Evolutionary conservation across 2,329 filamentous ascomycete genomes (phyloP).

Genomic region (Calonectria ilicicola): DNA sequence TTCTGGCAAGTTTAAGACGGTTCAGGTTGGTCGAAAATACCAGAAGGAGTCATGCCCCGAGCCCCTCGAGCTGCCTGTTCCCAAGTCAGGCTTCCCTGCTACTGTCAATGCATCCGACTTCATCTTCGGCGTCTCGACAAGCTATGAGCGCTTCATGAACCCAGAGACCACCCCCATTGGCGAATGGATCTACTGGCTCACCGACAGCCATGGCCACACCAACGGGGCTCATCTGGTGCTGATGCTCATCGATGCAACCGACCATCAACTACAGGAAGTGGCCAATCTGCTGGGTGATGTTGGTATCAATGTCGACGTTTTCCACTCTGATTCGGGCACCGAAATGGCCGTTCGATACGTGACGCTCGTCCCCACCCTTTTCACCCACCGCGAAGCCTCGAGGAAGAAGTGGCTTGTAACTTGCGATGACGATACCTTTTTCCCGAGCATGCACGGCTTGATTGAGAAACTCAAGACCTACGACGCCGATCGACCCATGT

Average conservation of each 20-base stretch:
- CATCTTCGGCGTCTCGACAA: conserved; percentile 71
- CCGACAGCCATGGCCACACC: conserved; percentile 65
- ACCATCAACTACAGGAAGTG: conserved; percentile 63
- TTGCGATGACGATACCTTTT: conserved; percentile 76
- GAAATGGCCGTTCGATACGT: conserved; percentile 71
- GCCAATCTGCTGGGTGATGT: conserved; percentile 58
- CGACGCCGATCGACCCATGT: conserved; percentile 65
- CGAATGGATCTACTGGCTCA: conserved; percentile 72
- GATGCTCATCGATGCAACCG: conserved; percentile 64
- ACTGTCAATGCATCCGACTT: conserved; percentile 67
- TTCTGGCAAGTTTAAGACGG: conserved; percentile 59
- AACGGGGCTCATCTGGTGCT: conserved; percentile 69
- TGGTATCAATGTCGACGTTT: conserved; percentile 70
- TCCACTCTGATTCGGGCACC: conserved; percentile 63
- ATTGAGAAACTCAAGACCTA: conserved; percentile 63
- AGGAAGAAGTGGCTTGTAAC: conserved; percentile 70
- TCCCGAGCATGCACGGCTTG: conserved; percentile 68
- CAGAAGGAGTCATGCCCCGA: conserved; percentile 57
- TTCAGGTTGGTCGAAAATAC: conserved; percentile 60
- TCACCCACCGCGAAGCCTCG: conserved; percentile 61
- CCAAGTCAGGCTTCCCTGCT: conserved; percentile 61
- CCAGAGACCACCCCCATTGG: conserved; percentile 64
- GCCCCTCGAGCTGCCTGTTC: conserved; percentile 63
- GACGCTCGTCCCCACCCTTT: conserved; percentile 65
- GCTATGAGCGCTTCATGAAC: conserved; percentile 66